Evolutionary conservation across 306 rosid species (phyloP).

Genomic region (Oxytropis ochrocephala): DNA sequence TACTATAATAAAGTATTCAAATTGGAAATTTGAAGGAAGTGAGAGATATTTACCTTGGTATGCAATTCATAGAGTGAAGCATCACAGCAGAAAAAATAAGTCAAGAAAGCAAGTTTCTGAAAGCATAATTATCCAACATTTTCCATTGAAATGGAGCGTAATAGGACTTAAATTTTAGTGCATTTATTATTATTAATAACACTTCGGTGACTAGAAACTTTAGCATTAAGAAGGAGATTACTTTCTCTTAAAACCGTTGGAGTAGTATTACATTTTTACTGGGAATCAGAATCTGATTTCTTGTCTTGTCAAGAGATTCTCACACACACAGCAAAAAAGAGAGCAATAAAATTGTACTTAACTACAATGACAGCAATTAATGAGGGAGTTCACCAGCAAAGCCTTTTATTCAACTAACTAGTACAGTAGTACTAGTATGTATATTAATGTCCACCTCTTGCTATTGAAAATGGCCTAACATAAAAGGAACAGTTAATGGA

Average conservation of each 20-base stretch:
- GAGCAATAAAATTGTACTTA: neutral
- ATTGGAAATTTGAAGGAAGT: neutral
- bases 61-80: conserved; percentile 25
- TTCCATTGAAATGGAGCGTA: conserved; percentile 15
- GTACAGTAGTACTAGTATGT: neutral
- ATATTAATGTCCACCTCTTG: conserved; percentile 7
- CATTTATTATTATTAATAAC: neutral
- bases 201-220: neutral
- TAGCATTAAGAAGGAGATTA: neutral
- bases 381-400: neutral
- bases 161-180: conserved; percentile 1
- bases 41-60: conserved; percentile 22
- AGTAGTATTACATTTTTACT: neutral
- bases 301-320: conserved; percentile 17
- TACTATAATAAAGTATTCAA: conserved; percentile 1
- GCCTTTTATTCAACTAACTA: conserved; percentile 6
- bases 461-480: conserved; percentile 14
- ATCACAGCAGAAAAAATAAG: conserved; percentile 5
- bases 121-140: neutral
- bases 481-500: conserved; percentile 8
- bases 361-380: conserved; percentile 32
- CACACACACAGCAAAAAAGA: neutral
- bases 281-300: conserved; percentile 1
- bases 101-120: conserved; percentile 10
- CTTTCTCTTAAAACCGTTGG: conserved; percentile 1